Percentiles rank a stretch among this genome's conserved stretches.
Conservation (phyloP, 805 yeast genomes). For the Candida ulmi region DNA sequence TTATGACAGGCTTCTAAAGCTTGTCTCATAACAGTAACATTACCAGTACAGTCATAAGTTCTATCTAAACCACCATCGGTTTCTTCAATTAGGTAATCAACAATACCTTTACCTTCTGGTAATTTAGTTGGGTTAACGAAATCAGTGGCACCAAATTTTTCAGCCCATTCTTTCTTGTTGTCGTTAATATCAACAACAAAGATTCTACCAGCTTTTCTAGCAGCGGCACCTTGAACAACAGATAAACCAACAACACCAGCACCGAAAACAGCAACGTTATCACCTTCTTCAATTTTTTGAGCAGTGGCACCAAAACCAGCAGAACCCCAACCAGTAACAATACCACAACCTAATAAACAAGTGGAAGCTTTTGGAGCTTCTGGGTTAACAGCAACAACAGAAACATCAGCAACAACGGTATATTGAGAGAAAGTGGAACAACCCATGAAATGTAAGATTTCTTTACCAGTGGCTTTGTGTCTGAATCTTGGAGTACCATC, state of each 20-base stretch:
- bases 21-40: constrained; percentile 87
- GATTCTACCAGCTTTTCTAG: constrained; percentile 74
- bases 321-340: constrained; percentile 98
- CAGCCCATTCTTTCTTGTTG: constrained; percentile 79
- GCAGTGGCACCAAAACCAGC: constrained; percentile 98
- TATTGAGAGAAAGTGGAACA: constrained; percentile 96
- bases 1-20: constrained; percentile 97
- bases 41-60: constrained; percentile 98
- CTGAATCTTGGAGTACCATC: constrained; percentile 93
- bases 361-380: constrained; percentile 80
- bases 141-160: constrained; percentile 91
- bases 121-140: constrained; percentile 81
- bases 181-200: constrained; percentile 87
- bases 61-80: constrained; percentile 97
- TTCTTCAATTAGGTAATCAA: constrained; percentile 75
- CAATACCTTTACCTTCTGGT: constrained; percentile 69
- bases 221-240: constrained; percentile 90
- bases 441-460: constrained; percentile 92
- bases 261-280: constrained; percentile 94
- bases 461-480: constrained; percentile 68
- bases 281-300: constrained; percentile 86
- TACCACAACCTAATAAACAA: constrained; percentile 96
- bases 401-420: constrained; percentile 96
- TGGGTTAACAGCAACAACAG: constrained; percentile 87
- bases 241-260: constrained; percentile 97